Evolutionary conservation across 805 yeast species (phyloP), one percentile per base, ranked within the genome.

Genomic region (Kluyveromyces siamensis): DNA sequence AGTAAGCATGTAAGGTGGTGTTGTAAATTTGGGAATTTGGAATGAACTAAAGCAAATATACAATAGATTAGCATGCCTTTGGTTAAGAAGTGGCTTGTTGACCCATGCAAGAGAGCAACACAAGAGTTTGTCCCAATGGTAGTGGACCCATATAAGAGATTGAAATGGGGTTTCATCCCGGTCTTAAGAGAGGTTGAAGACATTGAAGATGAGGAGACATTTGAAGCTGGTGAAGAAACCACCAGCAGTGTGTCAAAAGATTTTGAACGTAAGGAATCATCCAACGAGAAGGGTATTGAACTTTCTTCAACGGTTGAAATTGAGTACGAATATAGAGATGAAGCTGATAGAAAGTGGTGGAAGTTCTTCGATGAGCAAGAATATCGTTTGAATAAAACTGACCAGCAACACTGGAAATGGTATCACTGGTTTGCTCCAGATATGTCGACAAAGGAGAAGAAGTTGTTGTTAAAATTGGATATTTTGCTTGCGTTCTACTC

Each of bases 281-380:
- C 17, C 33, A 8, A 14, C 19, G 17, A 18, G 14, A 7, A 30
- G 14, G 35, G 35, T 11, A 30, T n/a, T 16, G 47, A 38, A 19
- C 36, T 33, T 7, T 37, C 17, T 11, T 19, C 39, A 1, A 21
- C 30, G 9, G 46, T 41, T 17, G 44, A 37, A 6, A 33, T 41
- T 10, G 55, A 50, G 21, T 51, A 50, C 36, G 80, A 76, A 55
- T 73, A 71, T 56, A 64, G 81, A 52, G 81, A 77, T 56, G 81
- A 76, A 58, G 78, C 79, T 8, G 58, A 72, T 51, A 67, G 80
- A 44, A 68, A 72, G 36, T 76, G 81, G 81, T 76, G 73, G 72
- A 72, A 72, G 38, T 76, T 74, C 53, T 77, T 77, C 65, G 81
- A 80, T 58, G 84, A 81, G 57, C 79, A 75, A 56, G 86, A 81